These are phyloP conservation scores for Fusarium sp. DNA, from an alignment of 2,329 filamentous ascomycete species.

Conservation along the genomic window DNA sequence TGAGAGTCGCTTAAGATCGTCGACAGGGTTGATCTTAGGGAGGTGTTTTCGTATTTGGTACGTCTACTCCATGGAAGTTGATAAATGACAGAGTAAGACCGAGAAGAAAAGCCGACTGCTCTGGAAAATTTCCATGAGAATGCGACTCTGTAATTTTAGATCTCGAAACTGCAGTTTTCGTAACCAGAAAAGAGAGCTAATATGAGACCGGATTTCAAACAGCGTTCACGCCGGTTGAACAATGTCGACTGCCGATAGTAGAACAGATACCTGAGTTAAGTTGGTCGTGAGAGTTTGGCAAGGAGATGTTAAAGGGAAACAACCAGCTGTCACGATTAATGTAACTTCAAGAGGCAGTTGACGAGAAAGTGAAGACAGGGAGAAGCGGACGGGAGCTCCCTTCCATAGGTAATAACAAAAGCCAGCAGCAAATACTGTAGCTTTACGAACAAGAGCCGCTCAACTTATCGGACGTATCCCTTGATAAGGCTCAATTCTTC, in stretches of 20 bases:
- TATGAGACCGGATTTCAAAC: background rate
- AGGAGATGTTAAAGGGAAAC: background rate
- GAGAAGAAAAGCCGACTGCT: background rate
- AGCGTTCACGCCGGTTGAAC: constrained; percentile 22
- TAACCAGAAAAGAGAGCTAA: background rate
- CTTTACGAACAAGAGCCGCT: background rate
- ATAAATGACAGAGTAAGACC: background rate
- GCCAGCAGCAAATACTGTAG: background rate
- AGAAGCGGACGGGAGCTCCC: background rate
- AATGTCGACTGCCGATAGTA: constrained; percentile 1
- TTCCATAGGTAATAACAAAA: background rate
- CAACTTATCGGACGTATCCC: constrained; percentile 16
- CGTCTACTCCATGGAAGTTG: constrained; percentile 1
- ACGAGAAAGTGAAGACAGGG: constrained; percentile 18
- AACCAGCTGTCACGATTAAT: background rate
- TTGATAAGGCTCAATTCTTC: constrained; percentile 9
- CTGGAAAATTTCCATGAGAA: background rate
- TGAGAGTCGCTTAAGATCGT: constrained; percentile 28
- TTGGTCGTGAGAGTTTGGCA: background rate
- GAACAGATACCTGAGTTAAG: background rate
- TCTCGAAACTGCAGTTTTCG: background rate
- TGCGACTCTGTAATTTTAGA: background rate
- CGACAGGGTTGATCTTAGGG: constrained; percentile 33
- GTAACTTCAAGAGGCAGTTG: constrained; percentile 3
- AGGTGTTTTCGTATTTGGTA: constrained; percentile 7